phyloP scores from a whole-genome alignment of 129 eudicot species.

The Artemisia tridentata region DNA sequence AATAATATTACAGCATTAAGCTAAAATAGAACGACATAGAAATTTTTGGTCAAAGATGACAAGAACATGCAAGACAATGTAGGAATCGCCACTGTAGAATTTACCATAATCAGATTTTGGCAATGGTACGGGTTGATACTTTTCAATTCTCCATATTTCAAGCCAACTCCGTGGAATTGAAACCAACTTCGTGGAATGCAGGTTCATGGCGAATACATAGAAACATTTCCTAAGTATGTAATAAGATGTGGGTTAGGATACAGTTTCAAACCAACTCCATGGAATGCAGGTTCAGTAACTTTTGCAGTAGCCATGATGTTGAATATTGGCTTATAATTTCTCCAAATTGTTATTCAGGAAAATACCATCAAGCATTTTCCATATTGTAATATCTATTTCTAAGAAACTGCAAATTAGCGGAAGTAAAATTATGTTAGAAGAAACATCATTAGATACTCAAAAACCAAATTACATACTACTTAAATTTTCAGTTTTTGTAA shows the following conservation, averaged over 20 bases:
- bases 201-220: background rate
- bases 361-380: constrained; percentile 19
- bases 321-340: constrained; percentile 16
- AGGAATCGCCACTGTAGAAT: constrained; percentile 85
- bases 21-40: background rate
- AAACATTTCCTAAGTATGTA: background rate
- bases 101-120: constrained; percentile 83
- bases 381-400: constrained; percentile 19
- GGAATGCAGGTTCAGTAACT: constrained; percentile 96
- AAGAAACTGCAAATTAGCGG: constrained; percentile 17
- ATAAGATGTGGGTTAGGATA: constrained; percentile 52
- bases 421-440: background rate
- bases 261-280: constrained; percentile 84
- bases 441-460: background rate
- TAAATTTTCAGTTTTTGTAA: constrained; percentile 10
- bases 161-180: too few species aligned
- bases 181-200: too few species aligned
- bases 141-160: constrained; percentile 93
- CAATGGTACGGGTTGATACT: constrained; percentile 78
- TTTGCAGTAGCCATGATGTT: constrained; percentile 74
- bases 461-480: background rate
- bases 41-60: background rate
- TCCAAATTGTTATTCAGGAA: background rate
- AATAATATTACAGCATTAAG: background rate
- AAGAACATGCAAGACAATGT: constrained; percentile 65